These are phyloP conservation scores for Sugiyamaella chiloensis DNA, from an alignment of 805 yeast genomes.

Conservation along the genomic window DNA sequence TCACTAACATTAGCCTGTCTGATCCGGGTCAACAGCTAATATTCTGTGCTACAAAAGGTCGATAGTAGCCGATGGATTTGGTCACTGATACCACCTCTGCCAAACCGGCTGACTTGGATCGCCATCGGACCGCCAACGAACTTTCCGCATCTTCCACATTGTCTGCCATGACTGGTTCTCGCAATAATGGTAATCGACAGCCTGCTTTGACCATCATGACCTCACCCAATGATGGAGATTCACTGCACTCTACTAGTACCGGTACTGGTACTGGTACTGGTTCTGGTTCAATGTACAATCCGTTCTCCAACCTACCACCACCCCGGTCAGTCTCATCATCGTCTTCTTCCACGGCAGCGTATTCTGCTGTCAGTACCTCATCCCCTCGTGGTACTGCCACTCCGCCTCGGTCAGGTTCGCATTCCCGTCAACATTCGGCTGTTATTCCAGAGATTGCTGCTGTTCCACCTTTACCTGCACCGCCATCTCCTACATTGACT, in stretches of 20 bases:
- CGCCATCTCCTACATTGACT: background rate
- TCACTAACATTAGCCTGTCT: no score
- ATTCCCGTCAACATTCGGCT: background rate
- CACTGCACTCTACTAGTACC: no score
- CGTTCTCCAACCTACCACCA: background rate
- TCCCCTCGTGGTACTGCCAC: background rate
- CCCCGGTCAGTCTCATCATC: background rate
- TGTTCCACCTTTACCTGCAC: background rate
- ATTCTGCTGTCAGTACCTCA: background rate
- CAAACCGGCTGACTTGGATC: background rate
- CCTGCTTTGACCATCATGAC: background rate
- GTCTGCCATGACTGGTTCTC: background rate
- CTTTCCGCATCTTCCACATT: no score
- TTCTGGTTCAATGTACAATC: no score
- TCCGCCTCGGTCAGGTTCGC: background rate
- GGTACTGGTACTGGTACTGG: no score
- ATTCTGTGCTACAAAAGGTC: no score
- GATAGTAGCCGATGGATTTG: slow-evolving; percentile 3
- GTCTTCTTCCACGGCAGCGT: background rate
- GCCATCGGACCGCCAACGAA: background rate
- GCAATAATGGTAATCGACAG: background rate
- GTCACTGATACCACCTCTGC: background rate
- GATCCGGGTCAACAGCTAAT: no score
- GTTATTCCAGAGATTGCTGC: background rate
- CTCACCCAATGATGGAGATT: background rate